These are phyloP conservation scores for Cladophialophora psammophila DNA, from an alignment of 2,329 filamentous ascomycete genomes.

Conservation along the genomic window DNA sequence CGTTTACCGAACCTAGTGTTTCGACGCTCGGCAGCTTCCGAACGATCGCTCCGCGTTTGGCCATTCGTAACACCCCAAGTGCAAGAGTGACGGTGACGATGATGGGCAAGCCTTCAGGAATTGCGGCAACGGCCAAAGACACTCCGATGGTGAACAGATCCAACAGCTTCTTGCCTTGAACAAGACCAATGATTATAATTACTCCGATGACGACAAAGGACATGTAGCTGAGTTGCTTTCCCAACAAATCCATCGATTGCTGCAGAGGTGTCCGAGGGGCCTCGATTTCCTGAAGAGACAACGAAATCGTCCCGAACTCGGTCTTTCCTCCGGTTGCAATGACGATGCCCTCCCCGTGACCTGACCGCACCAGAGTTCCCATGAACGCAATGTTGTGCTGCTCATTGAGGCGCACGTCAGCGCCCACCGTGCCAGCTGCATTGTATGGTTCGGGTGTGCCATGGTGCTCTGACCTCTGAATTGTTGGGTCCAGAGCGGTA, in stretches of 20 bases:
- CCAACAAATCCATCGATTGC: slow-evolving; percentile 95
- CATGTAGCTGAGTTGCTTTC: slow-evolving; percentile 94
- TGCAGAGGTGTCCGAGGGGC: slow-evolving; percentile 93
- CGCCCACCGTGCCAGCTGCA: slow-evolving; percentile 65
- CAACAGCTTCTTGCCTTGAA: slow-evolving; percentile 86
- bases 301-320: slow-evolving; percentile 94
- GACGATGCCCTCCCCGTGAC: slow-evolving; percentile 95
- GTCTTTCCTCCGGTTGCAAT: slow-evolving; percentile 93
- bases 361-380: slow-evolving; percentile 94
- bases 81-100: slow-evolving; percentile 98
- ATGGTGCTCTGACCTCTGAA: slow-evolving; percentile 47
- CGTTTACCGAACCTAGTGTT: slow-evolving; percentile 96
- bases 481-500: slow-evolving; percentile 60
- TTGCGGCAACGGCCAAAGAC: slow-evolving; percentile 93
- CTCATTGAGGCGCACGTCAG: slow-evolving; percentile 73
- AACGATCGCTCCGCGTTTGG: slow-evolving; percentile 91
- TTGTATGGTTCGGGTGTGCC: slow-evolving; percentile 66
- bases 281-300: slow-evolving; percentile 92
- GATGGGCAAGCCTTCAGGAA: slow-evolving; percentile 95
- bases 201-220: slow-evolving; percentile 94
- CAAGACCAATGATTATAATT: slow-evolving; percentile 87
- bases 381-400: slow-evolving; percentile 96
- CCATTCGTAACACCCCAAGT: slow-evolving; percentile 95
- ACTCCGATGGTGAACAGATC: slow-evolving; percentile 99
- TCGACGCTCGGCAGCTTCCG: slow-evolving; percentile 95